Evolutionary conservation across 768 basidiomycete species (phyloP).

Genomic region (Agrocybe pediades): DNA sequence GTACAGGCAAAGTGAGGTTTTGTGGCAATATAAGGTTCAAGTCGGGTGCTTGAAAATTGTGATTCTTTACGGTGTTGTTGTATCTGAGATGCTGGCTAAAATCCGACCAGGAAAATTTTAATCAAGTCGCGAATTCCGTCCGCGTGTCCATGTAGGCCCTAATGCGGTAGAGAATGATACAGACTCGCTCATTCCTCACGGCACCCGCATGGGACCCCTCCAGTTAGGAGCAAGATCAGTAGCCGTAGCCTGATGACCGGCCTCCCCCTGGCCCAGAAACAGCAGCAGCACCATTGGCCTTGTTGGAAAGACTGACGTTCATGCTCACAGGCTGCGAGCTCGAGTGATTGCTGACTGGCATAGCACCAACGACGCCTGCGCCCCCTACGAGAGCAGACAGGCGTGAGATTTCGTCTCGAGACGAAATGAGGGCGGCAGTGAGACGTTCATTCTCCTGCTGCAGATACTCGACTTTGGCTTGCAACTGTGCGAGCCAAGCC

Average conservation of each 20-base stretch:
- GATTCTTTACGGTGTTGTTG: too few species aligned
- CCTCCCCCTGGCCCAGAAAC: constrained; percentile 33
- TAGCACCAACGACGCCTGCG: constrained; percentile 51
- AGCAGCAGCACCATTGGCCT: constrained; percentile 25
- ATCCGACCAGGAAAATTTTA: neutral
- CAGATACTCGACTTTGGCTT: constrained; percentile 91
- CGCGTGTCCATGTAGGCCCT: too few species aligned
- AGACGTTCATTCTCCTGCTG: constrained; percentile 95
- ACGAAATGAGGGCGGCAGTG: constrained; percentile 79
- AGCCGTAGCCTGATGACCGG: constrained; percentile 40
- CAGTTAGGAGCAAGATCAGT: constrained; percentile 21
- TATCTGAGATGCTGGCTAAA: too few species aligned
- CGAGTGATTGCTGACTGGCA: constrained; percentile 28
- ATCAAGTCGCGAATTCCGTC: too few species aligned
- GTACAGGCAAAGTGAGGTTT: neutral
- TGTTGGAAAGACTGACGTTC: constrained; percentile 41
- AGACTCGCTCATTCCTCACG: too few species aligned
- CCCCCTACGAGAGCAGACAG: constrained; percentile 73
- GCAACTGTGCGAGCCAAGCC: constrained; percentile 91
- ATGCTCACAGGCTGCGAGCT: constrained; percentile 46
- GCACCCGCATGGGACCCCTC: too few species aligned
- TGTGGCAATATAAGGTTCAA: neutral
- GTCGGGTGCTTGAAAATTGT: too few species aligned
- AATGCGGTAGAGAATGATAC: too few species aligned
- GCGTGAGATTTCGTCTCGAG: constrained; percentile 90